Conservation (phyloP, 1,284 basidiomycete genomes). For the Cryptococcus hybrid region DNA sequence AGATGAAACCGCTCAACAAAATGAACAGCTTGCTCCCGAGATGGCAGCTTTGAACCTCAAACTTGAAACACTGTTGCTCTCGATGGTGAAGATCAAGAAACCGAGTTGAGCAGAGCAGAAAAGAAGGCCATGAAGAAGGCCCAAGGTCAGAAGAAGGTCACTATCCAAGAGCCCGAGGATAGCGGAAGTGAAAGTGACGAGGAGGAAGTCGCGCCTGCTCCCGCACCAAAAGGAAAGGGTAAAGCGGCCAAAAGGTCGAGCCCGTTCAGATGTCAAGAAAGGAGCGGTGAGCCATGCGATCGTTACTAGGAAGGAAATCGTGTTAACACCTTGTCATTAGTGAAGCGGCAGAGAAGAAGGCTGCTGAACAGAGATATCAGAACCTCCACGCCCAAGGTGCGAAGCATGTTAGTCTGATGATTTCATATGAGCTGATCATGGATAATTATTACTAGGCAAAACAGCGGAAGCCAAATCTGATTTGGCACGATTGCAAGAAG, state of each 20-base stretch:
- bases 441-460: conserved; percentile 60
- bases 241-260: conserved; percentile 10
- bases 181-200: conserved; percentile 58
- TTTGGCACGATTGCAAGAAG: conserved; percentile 79
- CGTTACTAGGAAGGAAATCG: neutral
- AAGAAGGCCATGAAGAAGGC: conserved; percentile 68
- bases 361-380: conserved; percentile 72
- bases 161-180: conserved; percentile 38
- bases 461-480: conserved; percentile 84
- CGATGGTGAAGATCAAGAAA: conserved; percentile 41
- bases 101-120: conserved; percentile 63
- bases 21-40: conserved; percentile 40
- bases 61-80: conserved; percentile 44
- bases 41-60: conserved; percentile 47
- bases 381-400: conserved; percentile 65
- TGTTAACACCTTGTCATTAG: conserved; percentile 50
- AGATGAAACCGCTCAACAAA: conserved; percentile 14
- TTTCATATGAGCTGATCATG: neutral
- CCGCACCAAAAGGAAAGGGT: conserved; percentile 19
- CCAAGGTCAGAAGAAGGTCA: conserved; percentile 51
- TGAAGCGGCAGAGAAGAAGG: conserved; percentile 84
- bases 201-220: conserved; percentile 26
- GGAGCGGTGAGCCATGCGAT: conserved; percentile 59
- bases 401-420: neutral
- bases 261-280: conserved; percentile 60